Conservation (phyloP, 148 eudicot species). For the Cornus suecica region DNA sequence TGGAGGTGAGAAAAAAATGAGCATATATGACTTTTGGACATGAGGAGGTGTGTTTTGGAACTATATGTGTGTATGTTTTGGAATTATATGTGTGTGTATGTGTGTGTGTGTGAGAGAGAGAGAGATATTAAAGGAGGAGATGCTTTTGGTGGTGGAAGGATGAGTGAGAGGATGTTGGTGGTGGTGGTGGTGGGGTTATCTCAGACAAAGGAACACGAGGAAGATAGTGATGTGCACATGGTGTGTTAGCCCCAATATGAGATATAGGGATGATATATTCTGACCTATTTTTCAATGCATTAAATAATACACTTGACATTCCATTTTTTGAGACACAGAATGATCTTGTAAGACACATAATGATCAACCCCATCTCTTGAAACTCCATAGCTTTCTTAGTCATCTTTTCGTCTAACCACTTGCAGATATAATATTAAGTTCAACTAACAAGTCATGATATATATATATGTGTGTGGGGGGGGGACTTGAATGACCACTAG, state of each 20-base stretch:
- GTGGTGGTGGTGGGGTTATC: not conserved
- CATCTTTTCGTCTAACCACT: not conserved
- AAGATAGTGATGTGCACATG: constrained; percentile 24
- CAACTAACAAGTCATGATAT: not conserved
- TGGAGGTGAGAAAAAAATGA: not conserved
- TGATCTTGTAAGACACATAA: not conserved
- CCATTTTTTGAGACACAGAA: not conserved
- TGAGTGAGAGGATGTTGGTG: not conserved
- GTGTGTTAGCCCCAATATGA: not conserved
- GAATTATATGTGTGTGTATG: not conserved
- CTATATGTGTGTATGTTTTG: not conserved
- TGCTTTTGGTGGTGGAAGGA: constrained; percentile 12
- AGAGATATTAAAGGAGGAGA: constrained; percentile 2
- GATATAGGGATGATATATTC: not conserved
- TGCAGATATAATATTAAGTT: not conserved
- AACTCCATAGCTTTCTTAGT: not conserved
- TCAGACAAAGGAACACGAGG: constrained; percentile 8
- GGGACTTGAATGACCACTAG: not conserved
- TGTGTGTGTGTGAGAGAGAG: too few relatives aligned
- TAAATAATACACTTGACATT: not conserved
- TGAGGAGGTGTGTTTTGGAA: not conserved
- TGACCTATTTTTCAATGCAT: not conserved
- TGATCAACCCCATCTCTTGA: not conserved
- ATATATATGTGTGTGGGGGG: too few relatives aligned
- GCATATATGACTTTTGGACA: not conserved